Evolutionary conservation across 371 early-diverging fungal species (phyloP), one percentile per base, ranked within the genome.

Genomic region (Conidiobolus incongruus): DNA sequence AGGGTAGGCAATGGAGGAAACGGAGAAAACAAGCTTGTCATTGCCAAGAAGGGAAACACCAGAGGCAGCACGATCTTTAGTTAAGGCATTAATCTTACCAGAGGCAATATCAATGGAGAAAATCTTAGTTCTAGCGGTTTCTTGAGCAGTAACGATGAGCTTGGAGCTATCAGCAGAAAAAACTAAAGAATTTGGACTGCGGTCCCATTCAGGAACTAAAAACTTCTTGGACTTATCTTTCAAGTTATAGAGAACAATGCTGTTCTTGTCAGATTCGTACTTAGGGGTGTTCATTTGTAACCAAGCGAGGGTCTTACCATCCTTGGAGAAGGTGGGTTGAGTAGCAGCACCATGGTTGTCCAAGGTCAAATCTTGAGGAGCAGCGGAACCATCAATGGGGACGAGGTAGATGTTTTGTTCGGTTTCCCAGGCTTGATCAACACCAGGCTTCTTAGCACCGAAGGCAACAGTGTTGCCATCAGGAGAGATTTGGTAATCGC

Each of bases 201-300:
- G 60, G 41, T 81, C 70, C 81, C 81, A 83, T 28, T 63, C 39
- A 6, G 60, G 45, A 26, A 65, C 70, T 22, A 83, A 46, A 3
- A 49, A 38, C 0, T 41, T 44, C 13, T 51, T 51, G 30, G 44
- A 37, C 4, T 59, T 52, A 0, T 62, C 59, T 17, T 56, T 31
- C 15, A 60, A 58, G 39, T 72, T 60, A 45, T 73, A 68, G 16
- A 78, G 21, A 26, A 69, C 52, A 29, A 86, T 70, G 20, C 66
- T 65, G 52, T 76, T 79, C 38, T 73, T 71, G 45, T 82, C 87
- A 0, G 82, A 53, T 56, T 86, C 85, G 44, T 86, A 76, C 23
- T 72, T 61, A 2, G 75, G 70, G 8, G 47, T 52, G 22, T 49
- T 47, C 81, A 79, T 82, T 57, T 84, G 80, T 24, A 86, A 54